Evolutionary conservation across 192 early-diverging fungal species (phyloP).

Genomic region (Spizellomyces punctatus): DNA sequence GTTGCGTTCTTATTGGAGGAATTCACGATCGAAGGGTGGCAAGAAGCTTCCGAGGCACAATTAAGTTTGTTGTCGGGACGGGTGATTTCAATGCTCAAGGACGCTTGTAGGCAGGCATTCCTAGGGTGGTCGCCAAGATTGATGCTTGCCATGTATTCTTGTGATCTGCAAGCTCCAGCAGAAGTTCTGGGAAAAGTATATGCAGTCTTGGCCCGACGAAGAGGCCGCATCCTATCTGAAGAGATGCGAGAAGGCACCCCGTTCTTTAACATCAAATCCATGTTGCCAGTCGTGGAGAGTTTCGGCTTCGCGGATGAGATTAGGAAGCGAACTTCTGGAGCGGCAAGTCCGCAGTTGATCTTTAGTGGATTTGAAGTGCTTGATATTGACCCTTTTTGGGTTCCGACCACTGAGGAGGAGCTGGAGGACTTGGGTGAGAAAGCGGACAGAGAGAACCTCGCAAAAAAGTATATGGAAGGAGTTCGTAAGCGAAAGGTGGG

Average conservation of each 20-base stretch:
- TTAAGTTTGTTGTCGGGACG: constrained; percentile 70
- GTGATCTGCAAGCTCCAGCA: constrained; percentile 94
- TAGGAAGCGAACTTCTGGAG: constrained; percentile 92
- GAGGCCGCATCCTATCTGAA: constrained; percentile 91
- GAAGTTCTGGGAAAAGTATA: constrained; percentile 97
- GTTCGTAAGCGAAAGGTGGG: constrained; percentile 88
- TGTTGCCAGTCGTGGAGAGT: constrained; percentile 92
- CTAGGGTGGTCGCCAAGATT: constrained; percentile 93
- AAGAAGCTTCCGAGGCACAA: constrained; percentile 1
- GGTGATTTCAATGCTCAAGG: constrained; percentile 83
- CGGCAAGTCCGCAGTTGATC: constrained; percentile 92
- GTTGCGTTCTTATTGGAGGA: constrained; percentile 77
- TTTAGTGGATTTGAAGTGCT: constrained; percentile 94
- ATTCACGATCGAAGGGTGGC: constrained; percentile 42
- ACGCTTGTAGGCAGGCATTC: constrained; percentile 81
- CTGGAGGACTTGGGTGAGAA: constrained; percentile 98
- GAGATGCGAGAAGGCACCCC: constrained; percentile 98
- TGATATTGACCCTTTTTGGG: constrained; percentile 98
- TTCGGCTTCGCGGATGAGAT: constrained; percentile 99
- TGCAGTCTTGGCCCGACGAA: constrained; percentile 85
- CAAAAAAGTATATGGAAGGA: constrained; percentile 94
- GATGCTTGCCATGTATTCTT: constrained; percentile 95
- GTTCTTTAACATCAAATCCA: constrained; percentile 86
- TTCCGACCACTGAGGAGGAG: constrained; percentile 95
- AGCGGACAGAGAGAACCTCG: constrained; percentile 93